Evolutionary conservation across 1,139 yeast genomes (phyloP).

Genomic region (Candida freyschussii): DNA sequence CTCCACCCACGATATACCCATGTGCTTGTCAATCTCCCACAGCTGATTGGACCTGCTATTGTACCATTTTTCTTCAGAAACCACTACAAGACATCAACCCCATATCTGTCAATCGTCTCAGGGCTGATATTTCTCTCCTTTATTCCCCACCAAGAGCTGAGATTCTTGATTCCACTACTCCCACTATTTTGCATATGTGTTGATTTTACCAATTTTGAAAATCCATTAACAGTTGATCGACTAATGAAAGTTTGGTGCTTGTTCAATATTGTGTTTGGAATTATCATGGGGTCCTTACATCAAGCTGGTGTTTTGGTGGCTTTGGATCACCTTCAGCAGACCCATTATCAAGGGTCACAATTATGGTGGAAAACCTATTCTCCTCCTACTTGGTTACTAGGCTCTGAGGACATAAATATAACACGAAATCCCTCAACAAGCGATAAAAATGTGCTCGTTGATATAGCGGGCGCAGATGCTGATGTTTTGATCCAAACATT

Average conservation of each 20-base stretch:
- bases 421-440: constrained; percentile 23
- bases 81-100: constrained; percentile 27
- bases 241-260: constrained; percentile 50
- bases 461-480: constrained; percentile 33
- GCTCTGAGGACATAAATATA: constrained; percentile 31
- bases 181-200: constrained; percentile 69
- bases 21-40: constrained; percentile 68
- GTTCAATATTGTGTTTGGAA: constrained; percentile 57
- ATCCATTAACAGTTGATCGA: constrained; percentile 19
- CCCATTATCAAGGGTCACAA: constrained; percentile 33
- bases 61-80: constrained; percentile 37
- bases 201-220: constrained; percentile 35
- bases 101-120: constrained; percentile 57
- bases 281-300: constrained; percentile 75
- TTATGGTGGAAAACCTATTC: constrained; percentile 94
- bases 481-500: constrained; percentile 25
- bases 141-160: constrained; percentile 86
- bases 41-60: constrained; percentile 72
- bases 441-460: constrained; percentile 29
- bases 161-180: constrained; percentile 74
- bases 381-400: constrained; percentile 87
- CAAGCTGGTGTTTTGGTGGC: constrained; percentile 88
- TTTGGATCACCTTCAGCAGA: constrained; percentile 33
- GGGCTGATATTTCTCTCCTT: constrained; percentile 60
- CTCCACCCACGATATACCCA: constrained; percentile 78